Evolutionary conservation across 139 green algal genomes (phyloP).

Genomic region (Volvox reticuliferus): DNA sequence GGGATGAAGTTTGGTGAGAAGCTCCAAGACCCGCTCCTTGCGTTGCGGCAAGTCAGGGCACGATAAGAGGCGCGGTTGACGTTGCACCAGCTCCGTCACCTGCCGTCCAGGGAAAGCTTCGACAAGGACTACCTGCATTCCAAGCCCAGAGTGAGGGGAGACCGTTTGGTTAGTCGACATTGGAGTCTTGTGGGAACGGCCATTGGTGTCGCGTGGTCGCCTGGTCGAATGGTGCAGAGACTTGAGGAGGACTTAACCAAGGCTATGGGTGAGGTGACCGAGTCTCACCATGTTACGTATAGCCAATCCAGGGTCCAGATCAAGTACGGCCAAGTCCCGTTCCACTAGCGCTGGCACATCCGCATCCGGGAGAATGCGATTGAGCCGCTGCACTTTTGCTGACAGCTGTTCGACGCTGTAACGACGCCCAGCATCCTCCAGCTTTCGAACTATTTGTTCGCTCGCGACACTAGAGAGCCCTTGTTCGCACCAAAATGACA

Average conservation of each 20-base stretch:
- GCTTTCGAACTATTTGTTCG: neutral
- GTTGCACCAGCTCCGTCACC: slow-evolving; percentile 43
- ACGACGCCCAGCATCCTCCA: slow-evolving; percentile 2
- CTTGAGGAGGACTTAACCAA: too few relatives aligned
- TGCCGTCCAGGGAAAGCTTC: slow-evolving; percentile 40
- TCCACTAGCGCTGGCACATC: slow-evolving; percentile 22
- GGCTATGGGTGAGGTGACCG: neutral
- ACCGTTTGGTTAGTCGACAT: neutral
- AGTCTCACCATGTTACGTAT: slow-evolving; percentile 53
- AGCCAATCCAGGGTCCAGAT: slow-evolving; percentile 37
- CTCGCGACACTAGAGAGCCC: neutral
- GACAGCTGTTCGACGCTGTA: slow-evolving; percentile 35
- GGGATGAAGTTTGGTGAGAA: slow-evolving; percentile 52
- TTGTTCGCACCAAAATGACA: slow-evolving; percentile 46
- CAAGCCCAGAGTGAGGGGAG: neutral
- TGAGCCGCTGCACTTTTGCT: slow-evolving; percentile 46
- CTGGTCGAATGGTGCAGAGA: too few relatives aligned
- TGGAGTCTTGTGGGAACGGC: neutral
- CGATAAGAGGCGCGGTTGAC: slow-evolving; percentile 46
- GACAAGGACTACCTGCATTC: slow-evolving; percentile 27
- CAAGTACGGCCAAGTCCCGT: slow-evolving; percentile 15
- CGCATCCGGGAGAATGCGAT: slow-evolving; percentile 44
- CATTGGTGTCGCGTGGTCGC: neutral
- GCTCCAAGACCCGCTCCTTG: neutral
- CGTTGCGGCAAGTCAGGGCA: slow-evolving; percentile 31